These are phyloP conservation scores for Purpureocillium takamizusanense DNA, from an alignment of 2,329 filamentous ascomycete species.

Conservation along the genomic window DNA sequence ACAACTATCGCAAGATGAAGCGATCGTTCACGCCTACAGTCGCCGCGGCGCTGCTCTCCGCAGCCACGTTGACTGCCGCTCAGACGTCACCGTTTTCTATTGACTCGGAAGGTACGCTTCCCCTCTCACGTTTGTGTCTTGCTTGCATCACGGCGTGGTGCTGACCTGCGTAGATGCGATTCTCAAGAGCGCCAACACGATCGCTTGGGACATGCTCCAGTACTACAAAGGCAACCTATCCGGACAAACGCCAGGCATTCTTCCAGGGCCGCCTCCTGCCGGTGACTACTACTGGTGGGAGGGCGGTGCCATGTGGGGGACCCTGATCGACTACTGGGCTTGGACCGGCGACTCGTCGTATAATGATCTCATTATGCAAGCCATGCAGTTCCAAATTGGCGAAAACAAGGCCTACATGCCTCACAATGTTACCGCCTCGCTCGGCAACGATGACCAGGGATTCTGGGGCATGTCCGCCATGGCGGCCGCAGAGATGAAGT, in stretches of 20 bases:
- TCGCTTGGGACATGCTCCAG: constrained; percentile 35
- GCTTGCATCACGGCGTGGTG: background rate
- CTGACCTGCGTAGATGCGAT: constrained; percentile 21
- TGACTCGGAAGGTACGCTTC: constrained; percentile 5
- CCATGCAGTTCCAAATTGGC: constrained; percentile 44
- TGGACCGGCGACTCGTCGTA: constrained; percentile 51
- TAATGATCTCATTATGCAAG: constrained; percentile 42
- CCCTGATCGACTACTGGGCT: constrained; percentile 56
- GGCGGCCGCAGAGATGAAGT: constrained; percentile 47
- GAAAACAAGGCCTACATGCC: constrained; percentile 47
- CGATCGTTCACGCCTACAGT: constrained; percentile 1
- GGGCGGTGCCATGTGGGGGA: constrained; percentile 52
- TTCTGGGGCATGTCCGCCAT: constrained; percentile 61
- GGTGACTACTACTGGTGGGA: constrained; percentile 60
- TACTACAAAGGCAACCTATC: constrained; percentile 37
- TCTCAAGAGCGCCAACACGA: constrained; percentile 25
- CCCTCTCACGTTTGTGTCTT: background rate
- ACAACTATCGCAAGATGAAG: constrained; percentile 5
- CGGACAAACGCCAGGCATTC: constrained; percentile 35
- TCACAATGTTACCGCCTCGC: constrained; percentile 37
- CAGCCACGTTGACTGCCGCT: constrained; percentile 4
- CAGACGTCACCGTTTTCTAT: constrained; percentile 6
- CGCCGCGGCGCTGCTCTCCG: constrained; percentile 5
- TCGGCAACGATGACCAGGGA: constrained; percentile 57
- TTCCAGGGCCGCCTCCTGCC: constrained; percentile 35